phyloP scores from a whole-genome alignment of 192 early-diverging fungal genomes.

The Phlyctochytrium planicorne region DNA sequence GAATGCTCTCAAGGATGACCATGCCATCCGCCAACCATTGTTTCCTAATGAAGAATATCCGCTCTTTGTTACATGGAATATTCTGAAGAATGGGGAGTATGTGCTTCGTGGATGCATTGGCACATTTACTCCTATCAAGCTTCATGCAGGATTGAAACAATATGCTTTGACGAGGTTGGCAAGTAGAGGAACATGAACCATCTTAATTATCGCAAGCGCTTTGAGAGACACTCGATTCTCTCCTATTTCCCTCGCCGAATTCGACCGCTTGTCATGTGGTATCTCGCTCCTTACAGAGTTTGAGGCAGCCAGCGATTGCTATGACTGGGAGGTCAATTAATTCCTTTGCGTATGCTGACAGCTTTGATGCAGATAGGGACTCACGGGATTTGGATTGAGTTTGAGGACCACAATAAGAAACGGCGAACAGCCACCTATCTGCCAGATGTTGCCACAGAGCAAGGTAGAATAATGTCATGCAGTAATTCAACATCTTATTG shows the following conservation, averaged over 20 bases:
- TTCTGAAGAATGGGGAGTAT: slow-evolving; percentile 32
- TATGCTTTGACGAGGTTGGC: slow-evolving; percentile 76
- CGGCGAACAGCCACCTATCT: slow-evolving; percentile 78
- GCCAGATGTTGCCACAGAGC: slow-evolving; percentile 85
- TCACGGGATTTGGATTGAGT: slow-evolving; percentile 96
- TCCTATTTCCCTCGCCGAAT: slow-evolving; percentile 69
- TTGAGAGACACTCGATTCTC: slow-evolving; percentile 80
- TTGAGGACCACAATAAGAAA: slow-evolving; percentile 47
- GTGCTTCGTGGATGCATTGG: slow-evolving; percentile 91
- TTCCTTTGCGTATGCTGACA: not conserved
- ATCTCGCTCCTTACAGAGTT: slow-evolving; percentile 89
- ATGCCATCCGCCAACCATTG: not conserved
- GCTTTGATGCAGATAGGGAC: slow-evolving; percentile 52
- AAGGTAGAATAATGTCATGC: slow-evolving; percentile 43
- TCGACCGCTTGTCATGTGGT: slow-evolving; percentile 65
- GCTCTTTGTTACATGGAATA: slow-evolving; percentile 81
- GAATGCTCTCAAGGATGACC: not conserved
- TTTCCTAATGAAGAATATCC: slow-evolving; percentile 37
- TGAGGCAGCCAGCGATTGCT: slow-evolving; percentile 68
- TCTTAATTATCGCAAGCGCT: slow-evolving; percentile 57
- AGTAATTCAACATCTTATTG: not conserved
- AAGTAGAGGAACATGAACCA: too few relatives aligned
- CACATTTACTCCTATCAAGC: slow-evolving; percentile 72
- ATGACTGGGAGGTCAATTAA: slow-evolving; percentile 77
- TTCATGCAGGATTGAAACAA: slow-evolving; percentile 70